Percentiles rank a stretch among this genome's conserved stretches.
These are phyloP conservation scores for Pythium grandisporangium DNA, from an alignment of 352 stramenopile genomes.

Conservation along the genomic window DNA sequence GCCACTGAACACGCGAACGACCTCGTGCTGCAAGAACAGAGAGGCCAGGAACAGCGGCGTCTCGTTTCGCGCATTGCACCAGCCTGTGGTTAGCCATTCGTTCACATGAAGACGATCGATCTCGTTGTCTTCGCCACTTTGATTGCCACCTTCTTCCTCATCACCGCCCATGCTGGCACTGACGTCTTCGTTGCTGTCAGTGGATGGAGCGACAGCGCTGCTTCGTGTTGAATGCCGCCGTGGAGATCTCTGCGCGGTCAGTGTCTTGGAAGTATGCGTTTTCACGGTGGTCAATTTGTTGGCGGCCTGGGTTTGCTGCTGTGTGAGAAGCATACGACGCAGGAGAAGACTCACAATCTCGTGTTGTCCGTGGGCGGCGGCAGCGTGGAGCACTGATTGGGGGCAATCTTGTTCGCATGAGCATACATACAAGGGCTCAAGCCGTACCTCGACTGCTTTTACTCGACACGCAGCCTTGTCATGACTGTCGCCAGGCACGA, in stretches of 20 bases:
- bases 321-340: no score
- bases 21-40: slow-evolving; percentile 36
- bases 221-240: neutral
- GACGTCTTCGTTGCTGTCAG: no score
- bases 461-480: no score
- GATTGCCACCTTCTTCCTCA: no score
- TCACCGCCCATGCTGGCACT: no score
- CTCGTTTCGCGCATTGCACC: slow-evolving; percentile 59
- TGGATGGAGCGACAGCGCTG: slow-evolving; percentile 3
- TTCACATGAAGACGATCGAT: slow-evolving; percentile 7
- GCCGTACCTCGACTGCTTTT: no score
- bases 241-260: no score
- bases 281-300: no score
- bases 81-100: slow-evolving; percentile 18
- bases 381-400: slow-evolving; percentile 57
- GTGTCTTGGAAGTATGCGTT: no score
- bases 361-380: slow-evolving; percentile 35
- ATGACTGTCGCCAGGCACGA: no score
- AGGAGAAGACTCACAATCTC: slow-evolving; percentile 49
- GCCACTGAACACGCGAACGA: slow-evolving; percentile 22
- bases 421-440: slow-evolving; percentile 46
- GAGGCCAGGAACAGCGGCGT: slow-evolving; percentile 56
- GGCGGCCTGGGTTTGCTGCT: no score
- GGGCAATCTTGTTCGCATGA: slow-evolving; percentile 55
- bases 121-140: neutral